Conservation (phyloP, 108 stramenopile species). For the Skeletonema costatum region DNA sequence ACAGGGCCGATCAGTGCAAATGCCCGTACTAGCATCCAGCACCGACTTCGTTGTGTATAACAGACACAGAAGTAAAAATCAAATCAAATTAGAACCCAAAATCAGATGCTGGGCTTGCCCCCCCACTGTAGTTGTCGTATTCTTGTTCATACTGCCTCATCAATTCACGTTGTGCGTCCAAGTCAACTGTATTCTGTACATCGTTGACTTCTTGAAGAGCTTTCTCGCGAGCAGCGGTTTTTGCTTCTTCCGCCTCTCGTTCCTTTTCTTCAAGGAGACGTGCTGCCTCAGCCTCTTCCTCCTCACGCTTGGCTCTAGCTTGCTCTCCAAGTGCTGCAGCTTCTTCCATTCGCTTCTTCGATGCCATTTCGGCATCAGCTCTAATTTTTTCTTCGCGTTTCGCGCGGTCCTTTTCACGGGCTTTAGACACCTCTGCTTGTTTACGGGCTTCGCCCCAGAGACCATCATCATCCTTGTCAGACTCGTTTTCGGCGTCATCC, state of each 20-base stretch:
- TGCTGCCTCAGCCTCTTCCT: constrained; percentile 74
- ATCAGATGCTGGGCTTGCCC: constrained; percentile 87
- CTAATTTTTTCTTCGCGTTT: constrained; percentile 82
- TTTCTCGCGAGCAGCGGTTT: constrained; percentile 73
- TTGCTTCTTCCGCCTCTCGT: constrained; percentile 67
- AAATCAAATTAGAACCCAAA: constrained; percentile 75
- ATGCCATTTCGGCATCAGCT: constrained; percentile 73
- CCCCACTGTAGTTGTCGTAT: constrained; percentile 74
- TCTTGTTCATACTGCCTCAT: constrained; percentile 85
- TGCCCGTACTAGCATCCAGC: constrained; percentile 19
- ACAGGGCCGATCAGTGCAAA: constrained; percentile 7
- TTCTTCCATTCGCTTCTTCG: constrained; percentile 73
- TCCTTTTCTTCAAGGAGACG: constrained; percentile 69
- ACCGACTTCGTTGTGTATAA: constrained; percentile 1
- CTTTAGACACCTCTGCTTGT: constrained; percentile 73
- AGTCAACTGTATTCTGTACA: constrained; percentile 84
- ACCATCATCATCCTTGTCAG: constrained; percentile 64
- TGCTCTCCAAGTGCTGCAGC: constrained; percentile 81
- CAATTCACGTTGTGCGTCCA: constrained; percentile 83
- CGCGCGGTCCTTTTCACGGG: constrained; percentile 78
- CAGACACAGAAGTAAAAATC: constrained; percentile 21
- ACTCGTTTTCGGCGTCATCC: constrained; percentile 32
- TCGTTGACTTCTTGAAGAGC: constrained; percentile 67
- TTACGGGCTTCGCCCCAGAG: constrained; percentile 84
- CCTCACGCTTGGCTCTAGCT: constrained; percentile 71